Evolutionary conservation across 345 rosid species (phyloP), one percentile per base, ranked within the genome.

Genomic region (Passiflora organensis): DNA sequence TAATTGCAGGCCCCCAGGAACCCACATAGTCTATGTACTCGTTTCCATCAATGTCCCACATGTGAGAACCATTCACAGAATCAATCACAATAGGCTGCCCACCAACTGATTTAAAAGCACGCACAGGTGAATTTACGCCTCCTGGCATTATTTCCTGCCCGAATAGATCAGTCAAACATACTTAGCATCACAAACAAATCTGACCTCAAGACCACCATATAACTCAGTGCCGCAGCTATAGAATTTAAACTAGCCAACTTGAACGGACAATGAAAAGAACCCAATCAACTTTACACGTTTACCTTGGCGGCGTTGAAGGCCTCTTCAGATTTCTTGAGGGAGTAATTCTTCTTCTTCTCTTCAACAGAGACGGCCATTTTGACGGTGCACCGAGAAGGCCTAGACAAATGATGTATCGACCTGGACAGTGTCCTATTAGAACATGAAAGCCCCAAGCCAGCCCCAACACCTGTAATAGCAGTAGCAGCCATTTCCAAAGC

Each of bases 41-140:
- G 22, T 93, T 93, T 28, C 99, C 97, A 80, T 93, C 95, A 14
- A 93, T 82, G 60, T 93, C 99, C 95, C 95, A 78, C 90, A 89
- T 86, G 53, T 56, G 82, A 45, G 91, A 87, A 44, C 99, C 99
- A 82, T 89, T 87, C 17, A 87, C 95, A 22, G 95, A 79, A 75
- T 94, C 99, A 4, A 94, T 59, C 59, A 89, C 48, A 42, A 94
- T 82, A 0, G 99, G 96, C 37, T 89, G 95, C 23, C 99, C 97
- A 39, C 97, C 99, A 25, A 89, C 99, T 16, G 97, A 89, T 72
- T 85, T 89, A 71, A 93, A 93, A 52, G 97, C 99, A 11, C 99
- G 91, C 12, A 89, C 97, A 13, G 96, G 97, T 58, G 96, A 93
- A 64, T 85, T 86, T 25, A 89, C 99, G 56, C 96, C 97, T 66